Conservation (phyloP, 23 red algal species). For the Agarophyton chilense region DNA sequence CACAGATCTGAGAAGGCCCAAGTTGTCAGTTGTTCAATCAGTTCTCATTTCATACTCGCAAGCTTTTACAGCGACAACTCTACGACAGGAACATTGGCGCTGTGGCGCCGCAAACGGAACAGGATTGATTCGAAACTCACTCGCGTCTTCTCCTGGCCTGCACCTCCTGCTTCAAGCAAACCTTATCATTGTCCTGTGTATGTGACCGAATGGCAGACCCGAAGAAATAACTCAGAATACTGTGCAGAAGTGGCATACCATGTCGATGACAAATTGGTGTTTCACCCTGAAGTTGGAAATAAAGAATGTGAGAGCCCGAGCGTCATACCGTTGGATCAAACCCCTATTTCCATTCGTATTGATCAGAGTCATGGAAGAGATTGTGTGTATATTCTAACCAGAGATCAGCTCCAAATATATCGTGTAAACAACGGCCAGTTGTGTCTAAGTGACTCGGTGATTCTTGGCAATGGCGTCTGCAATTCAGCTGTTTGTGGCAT, state of each 20-base stretch:
- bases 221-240: not conserved
- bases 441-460: not conserved
- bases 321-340: not conserved
- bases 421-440: not conserved
- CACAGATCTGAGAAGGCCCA: not conserved
- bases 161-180: not conserved
- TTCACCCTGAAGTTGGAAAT: slow-evolving; percentile 10
- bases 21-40: slow-evolving; percentile 4
- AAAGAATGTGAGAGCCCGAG: not conserved
- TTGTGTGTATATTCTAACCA: not conserved
- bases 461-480: not conserved
- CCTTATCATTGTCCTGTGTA: not conserved
- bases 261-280: not conserved
- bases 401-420: not conserved
- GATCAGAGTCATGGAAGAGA: slow-evolving; percentile 15
- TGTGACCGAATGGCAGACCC: not conserved
- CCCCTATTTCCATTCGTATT: not conserved
- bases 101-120: slow-evolving; percentile 8
- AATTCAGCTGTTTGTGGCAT: slow-evolving; percentile 5
- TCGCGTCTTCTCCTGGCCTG: not conserved
- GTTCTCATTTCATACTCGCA: slow-evolving; percentile 23
- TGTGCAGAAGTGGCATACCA: slow-evolving; percentile 7
- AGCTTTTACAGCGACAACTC: not conserved
- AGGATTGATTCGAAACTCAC: slow-evolving; percentile 24
- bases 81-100: not conserved